These are phyloP conservation scores for Phytophthora fragariae DNA, from an alignment of 352 stramenopile species.

Conservation along the genomic window DNA sequence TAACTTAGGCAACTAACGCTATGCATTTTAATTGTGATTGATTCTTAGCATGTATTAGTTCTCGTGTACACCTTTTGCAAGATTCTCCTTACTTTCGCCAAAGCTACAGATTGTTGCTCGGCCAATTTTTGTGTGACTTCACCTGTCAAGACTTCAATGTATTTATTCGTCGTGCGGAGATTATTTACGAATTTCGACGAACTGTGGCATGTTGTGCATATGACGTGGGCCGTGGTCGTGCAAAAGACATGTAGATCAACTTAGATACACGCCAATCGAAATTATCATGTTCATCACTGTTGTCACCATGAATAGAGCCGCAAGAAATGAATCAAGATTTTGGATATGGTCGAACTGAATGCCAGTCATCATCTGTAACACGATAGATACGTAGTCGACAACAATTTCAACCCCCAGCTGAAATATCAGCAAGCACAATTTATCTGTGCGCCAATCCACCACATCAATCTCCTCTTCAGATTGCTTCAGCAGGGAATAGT, in stretches of 20 bases:
- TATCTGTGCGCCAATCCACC: background rate
- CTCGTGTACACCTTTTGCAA: too few relatives aligned
- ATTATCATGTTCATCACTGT: conserved; percentile 43
- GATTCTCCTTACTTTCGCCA: too few relatives aligned
- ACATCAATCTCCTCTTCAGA: background rate
- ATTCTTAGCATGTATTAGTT: background rate
- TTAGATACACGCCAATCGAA: conserved; percentile 38
- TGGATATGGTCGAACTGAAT: conserved; percentile 26
- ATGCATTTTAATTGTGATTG: background rate
- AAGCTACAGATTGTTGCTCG: too few relatives aligned
- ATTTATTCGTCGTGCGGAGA: too few relatives aligned
- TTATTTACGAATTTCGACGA: too few relatives aligned
- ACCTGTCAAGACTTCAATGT: too few relatives aligned
- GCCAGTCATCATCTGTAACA: conserved; percentile 20
- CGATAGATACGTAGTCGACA: conserved; percentile 14
- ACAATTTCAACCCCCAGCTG: conserved; percentile 27
- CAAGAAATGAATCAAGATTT: conserved; percentile 30
- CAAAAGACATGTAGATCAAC: background rate
- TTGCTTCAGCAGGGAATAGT: conserved; percentile 1
- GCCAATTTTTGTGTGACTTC: too few relatives aligned
- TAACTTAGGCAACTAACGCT: too few relatives aligned
- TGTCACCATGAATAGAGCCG: conserved; percentile 34
- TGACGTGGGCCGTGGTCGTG: background rate
- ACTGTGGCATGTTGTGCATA: too few relatives aligned
- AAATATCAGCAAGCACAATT: conserved; percentile 17